These are phyloP conservation scores for Aureobasidium sp. DNA, from an alignment of 2,329 filamentous ascomycete species.

Conservation along the genomic window DNA sequence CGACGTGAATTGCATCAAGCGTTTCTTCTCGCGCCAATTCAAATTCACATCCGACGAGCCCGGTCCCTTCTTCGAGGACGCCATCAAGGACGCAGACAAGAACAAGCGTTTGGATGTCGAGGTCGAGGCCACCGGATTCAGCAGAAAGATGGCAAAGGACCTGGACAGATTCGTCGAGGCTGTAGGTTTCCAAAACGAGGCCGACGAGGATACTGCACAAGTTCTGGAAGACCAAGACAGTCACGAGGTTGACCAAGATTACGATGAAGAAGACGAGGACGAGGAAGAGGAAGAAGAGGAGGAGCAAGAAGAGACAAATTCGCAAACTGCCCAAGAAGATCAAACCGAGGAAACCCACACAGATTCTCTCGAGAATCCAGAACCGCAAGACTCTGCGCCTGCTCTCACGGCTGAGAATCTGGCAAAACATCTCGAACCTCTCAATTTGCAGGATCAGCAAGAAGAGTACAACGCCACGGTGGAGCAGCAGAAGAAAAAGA, in stretches of 20 bases:
- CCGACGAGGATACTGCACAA: slow-evolving; percentile 26
- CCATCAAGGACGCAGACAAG: slow-evolving; percentile 62
- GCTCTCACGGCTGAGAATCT: background rate
- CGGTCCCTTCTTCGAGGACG: slow-evolving; percentile 79
- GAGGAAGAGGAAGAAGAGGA: slow-evolving; percentile 11
- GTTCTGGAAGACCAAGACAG: slow-evolving; percentile 32
- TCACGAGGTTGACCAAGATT: slow-evolving; percentile 30
- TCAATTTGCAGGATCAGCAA: slow-evolving; percentile 23
- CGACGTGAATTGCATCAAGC: slow-evolving; percentile 90
- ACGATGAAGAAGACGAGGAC: slow-evolving; percentile 16
- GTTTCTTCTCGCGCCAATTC: slow-evolving; percentile 84
- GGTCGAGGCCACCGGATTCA: slow-evolving; percentile 89
- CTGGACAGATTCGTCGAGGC: slow-evolving; percentile 81
- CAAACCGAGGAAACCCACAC: background rate
- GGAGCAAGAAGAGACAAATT: background rate
- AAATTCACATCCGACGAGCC: slow-evolving; percentile 73
- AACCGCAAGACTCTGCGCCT: background rate
- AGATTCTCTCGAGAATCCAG: slow-evolving; percentile 8
- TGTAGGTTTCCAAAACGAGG: slow-evolving; percentile 47
- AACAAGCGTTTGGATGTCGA: slow-evolving; percentile 72
- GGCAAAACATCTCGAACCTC: slow-evolving; percentile 17
- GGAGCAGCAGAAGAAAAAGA: slow-evolving; percentile 26
- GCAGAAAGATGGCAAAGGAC: slow-evolving; percentile 93
- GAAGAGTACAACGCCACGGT: slow-evolving; percentile 18
- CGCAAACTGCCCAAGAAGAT: slow-evolving; percentile 19